Evolutionary conservation across 768 basidiomycete species (phyloP).

Genomic region (Mycena pura): DNA sequence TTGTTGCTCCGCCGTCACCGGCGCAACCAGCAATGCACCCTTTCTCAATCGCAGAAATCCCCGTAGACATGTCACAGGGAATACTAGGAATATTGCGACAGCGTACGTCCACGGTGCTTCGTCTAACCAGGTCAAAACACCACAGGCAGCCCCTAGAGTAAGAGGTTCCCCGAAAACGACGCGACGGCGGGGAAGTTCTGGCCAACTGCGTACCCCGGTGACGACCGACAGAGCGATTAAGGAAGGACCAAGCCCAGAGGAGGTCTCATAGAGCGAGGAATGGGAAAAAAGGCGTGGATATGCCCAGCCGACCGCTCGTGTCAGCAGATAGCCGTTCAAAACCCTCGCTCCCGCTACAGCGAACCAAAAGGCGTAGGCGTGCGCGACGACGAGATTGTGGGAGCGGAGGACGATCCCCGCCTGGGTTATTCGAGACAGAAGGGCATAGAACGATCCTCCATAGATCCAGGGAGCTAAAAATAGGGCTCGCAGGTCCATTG

Average conservation of each 20-base stretch:
- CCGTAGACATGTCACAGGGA: conserved; percentile 28
- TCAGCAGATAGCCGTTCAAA: conserved; percentile 32
- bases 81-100: conserved; percentile 33
- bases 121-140: conserved; percentile 36
- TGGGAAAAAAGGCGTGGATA: conserved; percentile 47
- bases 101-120: conserved; percentile 48
- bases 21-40: conserved; percentile 4
- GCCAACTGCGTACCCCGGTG: conserved; percentile 14
- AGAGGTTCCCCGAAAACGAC: conserved; percentile 19
- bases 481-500: conserved; percentile 39
- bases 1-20: not conserved
- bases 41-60: conserved; percentile 10
- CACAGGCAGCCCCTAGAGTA: conserved; percentile 19
- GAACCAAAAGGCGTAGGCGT: conserved; percentile 36
- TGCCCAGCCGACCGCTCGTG: conserved; percentile 43
- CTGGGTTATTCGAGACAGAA: conserved; percentile 36
- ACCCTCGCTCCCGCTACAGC: conserved; percentile 32
- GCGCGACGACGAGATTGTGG: conserved; percentile 23
- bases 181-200: conserved; percentile 7
- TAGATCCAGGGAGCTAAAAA: conserved; percentile 45
- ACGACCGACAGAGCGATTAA: conserved; percentile 31
- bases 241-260: conserved; percentile 44
- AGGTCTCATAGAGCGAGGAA: conserved; percentile 46
- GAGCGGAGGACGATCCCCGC: conserved; percentile 28
- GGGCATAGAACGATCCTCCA: conserved; percentile 31